phyloP scores from a whole-genome alignment of 2,329 filamentous ascomycete species.

The Aspergillus sp. region DNA sequence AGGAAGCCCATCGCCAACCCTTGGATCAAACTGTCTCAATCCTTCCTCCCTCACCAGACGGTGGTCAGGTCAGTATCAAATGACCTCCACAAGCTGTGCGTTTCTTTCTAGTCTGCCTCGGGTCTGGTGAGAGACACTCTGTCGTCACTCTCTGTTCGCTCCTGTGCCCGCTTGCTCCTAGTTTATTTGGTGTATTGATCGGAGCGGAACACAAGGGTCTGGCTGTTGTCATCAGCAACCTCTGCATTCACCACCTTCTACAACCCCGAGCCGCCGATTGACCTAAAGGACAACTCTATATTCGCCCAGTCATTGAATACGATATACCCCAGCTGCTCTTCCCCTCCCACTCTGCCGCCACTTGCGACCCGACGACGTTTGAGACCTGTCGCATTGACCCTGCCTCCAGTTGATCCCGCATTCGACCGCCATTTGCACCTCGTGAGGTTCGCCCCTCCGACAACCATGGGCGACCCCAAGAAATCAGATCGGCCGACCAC shows the following conservation, averaged over 20 bases:
- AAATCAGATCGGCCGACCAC: constrained; percentile 20
- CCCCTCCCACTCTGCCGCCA: constrained; percentile 11
- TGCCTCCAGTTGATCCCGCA: constrained; percentile 12
- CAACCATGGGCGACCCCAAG: constrained; percentile 27
- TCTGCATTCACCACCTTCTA: constrained; percentile 26
- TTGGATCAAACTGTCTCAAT: constrained; percentile 18
- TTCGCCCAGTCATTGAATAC: constrained; percentile 3
- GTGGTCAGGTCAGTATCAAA: constrained; percentile 27
- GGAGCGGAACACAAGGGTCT: constrained; percentile 22
- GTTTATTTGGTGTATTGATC: constrained; percentile 23
- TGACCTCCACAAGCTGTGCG: constrained; percentile 24
- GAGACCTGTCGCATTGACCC: constrained; percentile 26
- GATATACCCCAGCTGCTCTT: neutral
- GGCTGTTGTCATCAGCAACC: constrained; percentile 26
- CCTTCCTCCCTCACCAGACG: constrained; percentile 25
- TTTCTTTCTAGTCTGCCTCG: constrained; percentile 17
- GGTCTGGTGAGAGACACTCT: constrained; percentile 26
- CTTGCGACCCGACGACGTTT: constrained; percentile 19
- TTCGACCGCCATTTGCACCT: constrained; percentile 21
- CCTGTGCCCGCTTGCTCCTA: constrained; percentile 16
- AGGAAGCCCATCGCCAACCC: constrained; percentile 25
- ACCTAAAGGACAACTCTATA: constrained; percentile 5
- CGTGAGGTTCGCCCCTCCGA: constrained; percentile 10
- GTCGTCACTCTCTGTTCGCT: constrained; percentile 6
- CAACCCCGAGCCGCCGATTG: constrained; percentile 22